Evolutionary conservation across 2,329 filamentous ascomycete genomes (phyloP).

Genomic region (Pseudogymnoascus destructans): DNA sequence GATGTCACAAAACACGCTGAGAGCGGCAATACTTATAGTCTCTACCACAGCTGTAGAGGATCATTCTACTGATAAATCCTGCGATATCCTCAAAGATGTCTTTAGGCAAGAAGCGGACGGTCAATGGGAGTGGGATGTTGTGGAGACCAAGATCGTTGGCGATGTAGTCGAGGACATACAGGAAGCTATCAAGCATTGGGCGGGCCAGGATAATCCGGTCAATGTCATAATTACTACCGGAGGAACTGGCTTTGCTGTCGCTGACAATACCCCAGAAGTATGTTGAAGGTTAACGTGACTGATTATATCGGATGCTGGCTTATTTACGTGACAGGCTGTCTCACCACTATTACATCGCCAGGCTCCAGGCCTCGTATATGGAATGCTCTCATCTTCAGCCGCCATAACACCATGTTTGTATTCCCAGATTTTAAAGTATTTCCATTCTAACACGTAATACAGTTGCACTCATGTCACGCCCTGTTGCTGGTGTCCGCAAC

Average conservation of each 20-base stretch:
- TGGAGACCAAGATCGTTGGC: conserved; percentile 60
- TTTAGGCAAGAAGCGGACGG: conserved; percentile 53
- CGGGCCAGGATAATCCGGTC: conserved; percentile 47
- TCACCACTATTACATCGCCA: conserved; percentile 66
- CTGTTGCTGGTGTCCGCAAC: conserved; percentile 76
- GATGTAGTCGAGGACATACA: conserved; percentile 69
- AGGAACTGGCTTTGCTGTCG: conserved; percentile 79
- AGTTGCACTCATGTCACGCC: conserved; percentile 96
- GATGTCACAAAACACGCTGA: conserved; percentile 39
- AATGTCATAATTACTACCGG: conserved; percentile 83
- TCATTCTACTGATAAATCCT: conserved; percentile 64
- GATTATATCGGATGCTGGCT: neutral
- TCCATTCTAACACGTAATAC: conserved; percentile 18
- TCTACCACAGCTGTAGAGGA: conserved; percentile 81
- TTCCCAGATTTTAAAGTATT: neutral
- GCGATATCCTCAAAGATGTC: conserved; percentile 51
- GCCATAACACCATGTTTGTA: conserved; percentile 75
- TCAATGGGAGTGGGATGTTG: conserved; percentile 52
- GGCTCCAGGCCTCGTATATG: conserved; percentile 85
- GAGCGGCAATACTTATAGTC: conserved; percentile 68
- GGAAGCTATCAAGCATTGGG: conserved; percentile 55
- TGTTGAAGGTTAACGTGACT: conserved; percentile 16
- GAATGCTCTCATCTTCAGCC: conserved; percentile 78
- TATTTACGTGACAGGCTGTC: conserved; percentile 42
- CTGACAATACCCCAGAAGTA: conserved; percentile 83